Evolutionary conservation across 192 early-diverging fungal species (phyloP), one percentile per base, ranked within the genome.

Genomic region (Funneliformis geosporum): DNA sequence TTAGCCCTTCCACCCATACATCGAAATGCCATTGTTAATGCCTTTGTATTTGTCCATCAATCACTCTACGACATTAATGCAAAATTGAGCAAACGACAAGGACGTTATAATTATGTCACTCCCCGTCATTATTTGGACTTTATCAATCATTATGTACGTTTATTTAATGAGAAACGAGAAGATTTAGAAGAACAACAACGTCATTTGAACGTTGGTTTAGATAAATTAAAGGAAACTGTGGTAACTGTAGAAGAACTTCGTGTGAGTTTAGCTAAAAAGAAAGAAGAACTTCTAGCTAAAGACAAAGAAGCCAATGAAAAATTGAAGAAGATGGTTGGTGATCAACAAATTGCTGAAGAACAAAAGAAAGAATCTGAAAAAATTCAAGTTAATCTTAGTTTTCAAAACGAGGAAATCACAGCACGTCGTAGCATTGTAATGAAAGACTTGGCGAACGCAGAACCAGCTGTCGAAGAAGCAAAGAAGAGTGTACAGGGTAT

Each of bases 61-160:
- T 96, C 97, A 0, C 87, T 98, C 67, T 92, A 94, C 67, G 92
- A 90, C 1, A 89, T 96, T 79, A 99, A 97, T 82, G 88, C 89
- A 40, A 92, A 92, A 62, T 89, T 99, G 72, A 90, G 87, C 82
- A 91, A 92, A 79, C 89, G 96, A 14, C 92, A 91, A 68, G 96
- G 96, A 8, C 87, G 89, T n/a, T 83, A 88, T 43, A 94, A 94
- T 79, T 93, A 95, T 84, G 94, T 95, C 25, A 99, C 98, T 21
- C 98, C 98, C 21, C 92, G 99, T 43, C 99, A 99, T 83, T 99
- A 95, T 85, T 86, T 99, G 25, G 99, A 99, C 88, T 98, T 98
- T 82, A 95, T 99, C 75, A 89, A 90, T 78, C 96, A 98, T 67
- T 99, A 96, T 81, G 93, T 92, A 25, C 90, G 91, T 47, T 85